Evolutionary conservation across 371 early-diverging fungal species (phyloP), one percentile per base, ranked within the genome.

Genomic region (Saksenaea vasiformis): DNA sequence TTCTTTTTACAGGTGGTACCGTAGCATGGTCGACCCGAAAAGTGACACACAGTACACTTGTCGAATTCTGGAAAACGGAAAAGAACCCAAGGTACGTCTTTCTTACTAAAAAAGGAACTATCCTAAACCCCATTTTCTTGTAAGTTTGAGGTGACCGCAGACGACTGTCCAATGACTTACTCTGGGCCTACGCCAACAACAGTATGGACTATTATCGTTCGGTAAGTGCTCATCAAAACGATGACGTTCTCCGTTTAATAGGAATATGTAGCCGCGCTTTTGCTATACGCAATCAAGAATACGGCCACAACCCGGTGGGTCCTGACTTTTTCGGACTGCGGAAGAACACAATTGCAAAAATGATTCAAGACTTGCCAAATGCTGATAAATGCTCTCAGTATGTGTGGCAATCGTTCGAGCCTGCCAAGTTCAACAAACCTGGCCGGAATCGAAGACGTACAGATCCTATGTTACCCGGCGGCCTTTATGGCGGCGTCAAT

Each of bases 251-350:
- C n/a, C n/a, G n/a, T n/a, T n/a, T n/a, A n/a, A n/a, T n/a, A n/a
- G n/a, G 31, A 31, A 2, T 31, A 28, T 62, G 38, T 65, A 71
- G 76, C 66, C 76, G 78, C 9, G 82, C 82, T 14, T 82, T 82
- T 69, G 83, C 85, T 17, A 85, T 96, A 51, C 87, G 93, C 8
- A 89, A 92, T 55, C 86, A 89, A 44, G 91, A 90, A 55, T 90
- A 91, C 70, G 89, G 91, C 15, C 91, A 91, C 56, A 90, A 91
- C 37, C 92, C 92, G 5, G 92, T 92, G 0, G 97, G 97, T 1
- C 95, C 96, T 1, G 97, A 97, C 66, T 94, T 90, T 69, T 96
- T 91, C 78, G 97, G 96, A 0, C 85, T 95, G 58, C 85, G 95
- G 26, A 90, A 93, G 53, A 93, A 93, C 13, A 92, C 93, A 1